Percentiles rank a stretch among this genome's conserved stretches.
phyloP scores from a whole-genome alignment of 441 rosid species.

The Arabidopsis hybrid region DNA sequence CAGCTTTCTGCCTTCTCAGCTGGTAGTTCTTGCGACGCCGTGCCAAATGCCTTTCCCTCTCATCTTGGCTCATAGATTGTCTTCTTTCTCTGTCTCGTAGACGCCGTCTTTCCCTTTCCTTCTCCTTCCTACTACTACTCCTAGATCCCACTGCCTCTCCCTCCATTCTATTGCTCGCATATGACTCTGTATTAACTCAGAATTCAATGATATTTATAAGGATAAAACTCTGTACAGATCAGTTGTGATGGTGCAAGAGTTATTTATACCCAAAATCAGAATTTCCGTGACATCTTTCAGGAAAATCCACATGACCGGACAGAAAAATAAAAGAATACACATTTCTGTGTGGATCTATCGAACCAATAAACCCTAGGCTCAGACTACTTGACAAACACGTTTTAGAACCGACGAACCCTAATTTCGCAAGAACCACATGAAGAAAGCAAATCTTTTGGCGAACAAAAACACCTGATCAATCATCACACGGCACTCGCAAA shows the following conservation, averaged over 20 bases:
- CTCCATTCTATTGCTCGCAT: slow-evolving; percentile 40
- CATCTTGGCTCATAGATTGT: slow-evolving; percentile 86
- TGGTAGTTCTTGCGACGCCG: slow-evolving; percentile 90
- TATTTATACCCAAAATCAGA: neutral
- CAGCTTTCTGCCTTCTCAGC: slow-evolving; percentile 75
- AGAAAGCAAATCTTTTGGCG: neutral
- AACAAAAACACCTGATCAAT: neutral
- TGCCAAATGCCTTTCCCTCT: slow-evolving; percentile 90
- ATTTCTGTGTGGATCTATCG: slow-evolving; percentile 15
- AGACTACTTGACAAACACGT: slow-evolving; percentile 28
- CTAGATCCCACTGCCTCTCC: slow-evolving; percentile 49
- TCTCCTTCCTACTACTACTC: slow-evolving; percentile 67
- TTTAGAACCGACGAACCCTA: slow-evolving; percentile 15
- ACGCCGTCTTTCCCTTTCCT: slow-evolving; percentile 86
- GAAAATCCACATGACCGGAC: neutral
- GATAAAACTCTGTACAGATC: neutral
- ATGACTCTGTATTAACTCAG: slow-evolving; percentile 21
- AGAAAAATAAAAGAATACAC: neutral
- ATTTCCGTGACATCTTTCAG: neutral
- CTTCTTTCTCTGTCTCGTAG: slow-evolving; percentile 83
- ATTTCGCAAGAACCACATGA: neutral
- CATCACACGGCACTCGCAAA: neutral
- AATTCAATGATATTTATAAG: neutral
- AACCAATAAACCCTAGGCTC: slow-evolving; percentile 16
- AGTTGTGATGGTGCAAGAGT: neutral